Percentiles rank a stretch among this genome's conserved stretches.
Conservation (phyloP, 2,329 filamentous ascomycete genomes). For the Dendryphion nanum region DNA sequence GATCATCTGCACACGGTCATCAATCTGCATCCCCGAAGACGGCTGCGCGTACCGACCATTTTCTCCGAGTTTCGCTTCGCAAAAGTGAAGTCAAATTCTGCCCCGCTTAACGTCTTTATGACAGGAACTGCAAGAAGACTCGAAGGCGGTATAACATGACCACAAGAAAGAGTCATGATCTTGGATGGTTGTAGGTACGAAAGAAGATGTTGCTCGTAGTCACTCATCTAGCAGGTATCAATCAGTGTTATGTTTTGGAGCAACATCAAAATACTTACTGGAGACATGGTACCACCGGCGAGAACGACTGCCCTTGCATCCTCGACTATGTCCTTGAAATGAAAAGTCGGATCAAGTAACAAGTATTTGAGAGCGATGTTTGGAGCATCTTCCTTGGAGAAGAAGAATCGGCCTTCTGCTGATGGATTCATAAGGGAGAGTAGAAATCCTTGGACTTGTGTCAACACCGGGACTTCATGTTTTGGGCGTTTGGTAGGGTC, state of each 20-base stretch:
- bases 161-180: slow-evolving; percentile 83
- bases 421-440: slow-evolving; percentile 83
- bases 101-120: slow-evolving; percentile 46
- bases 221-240: slow-evolving; percentile 60
- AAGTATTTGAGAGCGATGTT: slow-evolving; percentile 75
- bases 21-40: background rate
- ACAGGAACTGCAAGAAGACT: slow-evolving; percentile 81
- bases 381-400: slow-evolving; percentile 45
- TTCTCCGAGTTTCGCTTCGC: slow-evolving; percentile 66
- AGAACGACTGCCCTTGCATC: slow-evolving; percentile 84
- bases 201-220: slow-evolving; percentile 85
- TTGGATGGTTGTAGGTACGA: slow-evolving; percentile 64
- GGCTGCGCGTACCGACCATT: slow-evolving; percentile 49
- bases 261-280: slow-evolving; percentile 46
- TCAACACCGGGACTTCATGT: slow-evolving; percentile 54
- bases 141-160: slow-evolving; percentile 82
- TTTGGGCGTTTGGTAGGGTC: slow-evolving; percentile 9
- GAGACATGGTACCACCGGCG: slow-evolving; percentile 96
- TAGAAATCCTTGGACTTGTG: slow-evolving; percentile 68
- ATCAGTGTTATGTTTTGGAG: background rate
- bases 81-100: slow-evolving; percentile 83
- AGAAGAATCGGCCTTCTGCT: slow-evolving; percentile 62
- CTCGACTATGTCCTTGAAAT: slow-evolving; percentile 84
- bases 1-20: slow-evolving; percentile 47
- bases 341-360: slow-evolving; percentile 84